Percentiles rank a stretch among this genome's conserved stretches.
Conservation (phyloP, 2,329 filamentous ascomycete species). For the Neobulgaria alba region DNA sequence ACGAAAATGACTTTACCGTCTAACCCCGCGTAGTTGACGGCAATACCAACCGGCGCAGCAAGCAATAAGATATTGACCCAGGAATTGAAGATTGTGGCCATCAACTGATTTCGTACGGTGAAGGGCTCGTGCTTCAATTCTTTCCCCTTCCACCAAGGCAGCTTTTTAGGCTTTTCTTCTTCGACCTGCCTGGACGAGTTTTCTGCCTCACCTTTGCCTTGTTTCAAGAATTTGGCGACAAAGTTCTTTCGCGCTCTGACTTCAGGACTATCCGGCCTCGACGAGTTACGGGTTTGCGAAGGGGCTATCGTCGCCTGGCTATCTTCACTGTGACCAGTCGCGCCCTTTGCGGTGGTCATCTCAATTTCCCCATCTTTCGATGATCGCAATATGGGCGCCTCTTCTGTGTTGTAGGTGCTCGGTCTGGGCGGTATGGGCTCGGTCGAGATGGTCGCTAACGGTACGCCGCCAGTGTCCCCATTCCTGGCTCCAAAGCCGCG, state of each 20-base stretch:
- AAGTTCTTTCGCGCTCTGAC: constrained; percentile 18
- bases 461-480: constrained; percentile 7
- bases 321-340: not conserved
- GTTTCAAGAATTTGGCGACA: constrained; percentile 10
- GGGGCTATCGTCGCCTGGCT: constrained; percentile 12
- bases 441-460: not conserved
- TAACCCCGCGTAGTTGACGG: constrained; percentile 54
- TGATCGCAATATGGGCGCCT: constrained; percentile 1
- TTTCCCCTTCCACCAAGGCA: constrained; percentile 28
- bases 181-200: constrained; percentile 1
- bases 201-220: constrained; percentile 6
- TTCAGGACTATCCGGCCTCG: constrained; percentile 13
- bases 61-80: constrained; percentile 82
- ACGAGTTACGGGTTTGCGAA: not conserved
- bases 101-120: constrained; percentile 56
- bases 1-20: constrained; percentile 63
- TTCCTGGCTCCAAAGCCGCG: no score
- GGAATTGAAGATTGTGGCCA: constrained; percentile 68
- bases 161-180: constrained; percentile 20
- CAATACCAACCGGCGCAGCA: constrained; percentile 72
- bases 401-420: not conserved
- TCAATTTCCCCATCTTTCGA: constrained; percentile 13
- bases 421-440: no score
- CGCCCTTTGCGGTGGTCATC: constrained; percentile 7
- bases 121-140: constrained; percentile 39